Base-by-base conservation (phyloP, 352 stramenopile genomes). In the Phytophthora crassamura region DNA sequence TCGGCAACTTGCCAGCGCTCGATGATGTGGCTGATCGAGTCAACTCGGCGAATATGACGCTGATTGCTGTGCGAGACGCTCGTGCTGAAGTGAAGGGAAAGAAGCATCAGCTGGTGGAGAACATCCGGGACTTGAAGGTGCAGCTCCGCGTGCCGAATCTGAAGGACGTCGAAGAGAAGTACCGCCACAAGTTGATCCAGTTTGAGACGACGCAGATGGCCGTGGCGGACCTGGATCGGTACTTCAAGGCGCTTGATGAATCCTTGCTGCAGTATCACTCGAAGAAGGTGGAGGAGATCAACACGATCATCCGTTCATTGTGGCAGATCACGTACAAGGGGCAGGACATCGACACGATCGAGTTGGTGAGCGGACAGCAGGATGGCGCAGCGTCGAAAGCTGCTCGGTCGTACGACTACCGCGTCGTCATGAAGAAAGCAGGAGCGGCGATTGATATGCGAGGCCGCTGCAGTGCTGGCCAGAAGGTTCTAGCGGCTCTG, bases 261-360 rank as follows among this genome's bases (percentile, higher is more conserved):
- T 98, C 97, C 4, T 80, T 99, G 20, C 79, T 99, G 40, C 79
- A 96, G 48, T 99, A 98, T 74, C 98, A 99, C 75, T 93, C 87
- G 16, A 97, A 98, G 59, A 99, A 99, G 73, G 99, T 99, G 48
- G 89, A 91, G 41, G 97, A 99, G 63, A 99, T 99, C 74, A 99
- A 99, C 82, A 98, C 97, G 34, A 99, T 99, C 55, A 99, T 99
- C 66, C 83, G 89, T 22, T 97, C 98, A 48, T 75, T 99, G 14
- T 99, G 98, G 98, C 86, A 97, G 58, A 90, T 99, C 33, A 99
- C 97, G 3, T 99, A 99, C 89, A 98, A 98, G 62, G 98, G 98
- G 0, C 87, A 98, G 72, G 98, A 99, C 74, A 99, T 99, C 58
- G 98, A 99, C 58, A 98, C 95, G 15, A 99, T 99, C 74, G 91